Base-by-base conservation (phyloP, 768 basidiomycete genomes). In the Xerocomus brunneocitrinus region DNA sequence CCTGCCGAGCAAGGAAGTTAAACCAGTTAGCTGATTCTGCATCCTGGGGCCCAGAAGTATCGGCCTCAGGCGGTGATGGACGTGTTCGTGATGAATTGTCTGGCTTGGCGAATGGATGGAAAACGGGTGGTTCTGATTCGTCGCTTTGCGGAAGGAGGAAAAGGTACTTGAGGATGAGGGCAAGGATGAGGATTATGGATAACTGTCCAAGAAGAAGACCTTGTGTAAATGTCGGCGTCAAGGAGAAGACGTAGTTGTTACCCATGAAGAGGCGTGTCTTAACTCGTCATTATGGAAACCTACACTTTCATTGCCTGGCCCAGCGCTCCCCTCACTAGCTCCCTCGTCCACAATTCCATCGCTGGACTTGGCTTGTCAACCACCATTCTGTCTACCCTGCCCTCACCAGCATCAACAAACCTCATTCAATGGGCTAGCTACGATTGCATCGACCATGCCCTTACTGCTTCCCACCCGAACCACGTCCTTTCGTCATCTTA, bases 171-270 rank as follows among this genome's bases (percentile, higher is more conserved):
- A 99, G 83, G 66, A 99, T 81, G 57, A 94, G 73, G 44, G 76
- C 77, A 28, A 91, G 78, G 44, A 95, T 78, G 47, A 87, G 63
- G 41, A 92, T 75, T 61, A 99, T 86, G 25, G 93, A 95, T 22
- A 91, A 76, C 69, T 98, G 95, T 52, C 95, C 95, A 41, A 98
- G 72, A 36, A 99, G 75, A 34, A 99, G 81, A 14, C 95, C 95
- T 67, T 98, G 95, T 0, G 95, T 97, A 72, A 99, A 99, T 1
- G 91, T 94, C 22, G 88, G 90, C 61, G 88, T 83, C 40, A 91
- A 75, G 34, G 85, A 84, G 60, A 89, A 80, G 45, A 90, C 67
- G 71, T 84, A 85, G 65, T 79, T 82, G 59, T 55, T 69, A 46
- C 60, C 60, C 68, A 69, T 69, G 43, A 56, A 28, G 52, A 41